Conservation (phyloP, 441 rosid species). For the Euphorbia celastroides region DNA sequence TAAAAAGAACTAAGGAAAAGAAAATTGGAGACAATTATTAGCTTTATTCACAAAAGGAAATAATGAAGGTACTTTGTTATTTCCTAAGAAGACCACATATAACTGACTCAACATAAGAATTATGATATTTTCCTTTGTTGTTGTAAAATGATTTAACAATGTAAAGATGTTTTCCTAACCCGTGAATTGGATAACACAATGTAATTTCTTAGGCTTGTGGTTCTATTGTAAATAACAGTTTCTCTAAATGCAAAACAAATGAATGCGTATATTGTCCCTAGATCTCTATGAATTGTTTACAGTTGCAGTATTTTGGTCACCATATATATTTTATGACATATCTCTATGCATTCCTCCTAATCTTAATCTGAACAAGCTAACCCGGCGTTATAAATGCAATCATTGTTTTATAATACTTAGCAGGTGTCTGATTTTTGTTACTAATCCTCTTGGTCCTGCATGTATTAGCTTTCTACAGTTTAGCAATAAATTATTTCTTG, state of each 20-base stretch:
- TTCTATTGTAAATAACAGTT: neutral
- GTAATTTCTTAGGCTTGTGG: neutral
- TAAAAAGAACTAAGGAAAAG: neutral
- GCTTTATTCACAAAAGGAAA: neutral
- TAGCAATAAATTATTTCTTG: too few species aligned
- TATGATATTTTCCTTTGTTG: neutral
- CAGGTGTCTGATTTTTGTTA: neutral
- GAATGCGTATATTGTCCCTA: neutral
- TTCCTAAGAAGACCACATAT: neutral
- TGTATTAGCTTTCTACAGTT: neutral
- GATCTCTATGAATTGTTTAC: neutral
- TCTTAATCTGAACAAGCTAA: neutral
- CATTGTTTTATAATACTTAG: neutral
- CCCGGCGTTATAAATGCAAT: neutral
- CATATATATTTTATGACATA: neutral
- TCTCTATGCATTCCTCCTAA: neutral
- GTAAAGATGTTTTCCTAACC: neutral
- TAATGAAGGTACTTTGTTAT: neutral
- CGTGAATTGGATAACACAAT: neutral
- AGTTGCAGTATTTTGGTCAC: neutral
- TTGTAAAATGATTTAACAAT: neutral
- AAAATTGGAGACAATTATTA: neutral
- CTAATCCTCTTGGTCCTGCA: neutral
- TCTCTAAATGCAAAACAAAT: neutral
- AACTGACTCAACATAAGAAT: neutral